Conservation (phyloP, 1,139 yeast genomes). For the Magnusiomyces paraingens region DNA sequence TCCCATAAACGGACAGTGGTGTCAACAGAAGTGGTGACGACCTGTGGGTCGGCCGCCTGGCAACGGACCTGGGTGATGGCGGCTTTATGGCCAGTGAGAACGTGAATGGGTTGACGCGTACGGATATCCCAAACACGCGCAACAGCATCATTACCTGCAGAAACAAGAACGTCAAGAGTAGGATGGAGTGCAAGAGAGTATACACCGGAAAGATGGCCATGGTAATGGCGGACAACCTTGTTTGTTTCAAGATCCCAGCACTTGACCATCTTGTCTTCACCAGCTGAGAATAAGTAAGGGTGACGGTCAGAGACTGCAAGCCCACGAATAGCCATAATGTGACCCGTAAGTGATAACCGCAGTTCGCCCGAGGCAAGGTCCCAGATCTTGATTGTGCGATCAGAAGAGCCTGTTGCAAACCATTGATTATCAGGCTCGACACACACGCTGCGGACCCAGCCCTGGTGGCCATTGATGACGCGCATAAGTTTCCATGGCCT, state of each 20-base stretch:
- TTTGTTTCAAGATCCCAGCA: slow-evolving; percentile 96
- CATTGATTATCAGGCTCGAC: slow-evolving; percentile 85
- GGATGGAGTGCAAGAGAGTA: slow-evolving; percentile 83
- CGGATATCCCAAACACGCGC: slow-evolving; percentile 93
- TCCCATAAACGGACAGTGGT: slow-evolving; percentile 87
- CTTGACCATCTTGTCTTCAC: slow-evolving; percentile 90
- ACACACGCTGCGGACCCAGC: slow-evolving; percentile 80
- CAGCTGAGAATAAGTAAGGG: slow-evolving; percentile 86
- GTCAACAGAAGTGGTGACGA: slow-evolving; percentile 79
- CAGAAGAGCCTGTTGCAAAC: slow-evolving; percentile 90
- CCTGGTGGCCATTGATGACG: slow-evolving; percentile 83
- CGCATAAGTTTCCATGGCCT: slow-evolving; percentile 66
- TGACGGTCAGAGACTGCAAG: slow-evolving; percentile 63
- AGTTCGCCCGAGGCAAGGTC: slow-evolving; percentile 68
- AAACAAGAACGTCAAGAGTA: slow-evolving; percentile 72
- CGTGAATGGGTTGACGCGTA: slow-evolving; percentile 67
- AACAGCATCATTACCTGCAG: slow-evolving; percentile 87
- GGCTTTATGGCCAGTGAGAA: slow-evolving; percentile 72
- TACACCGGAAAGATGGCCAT: slow-evolving; percentile 91
- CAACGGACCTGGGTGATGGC: slow-evolving; percentile 66
- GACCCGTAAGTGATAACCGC: slow-evolving; percentile 79
- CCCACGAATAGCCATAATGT: slow-evolving; percentile 81
- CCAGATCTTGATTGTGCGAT: slow-evolving; percentile 87
- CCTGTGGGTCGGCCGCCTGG: slow-evolving; percentile 75
- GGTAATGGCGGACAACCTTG: slow-evolving; percentile 75